Conservation (phyloP, 306 rosid genomes). For the Trifolium subterraneum region DNA sequence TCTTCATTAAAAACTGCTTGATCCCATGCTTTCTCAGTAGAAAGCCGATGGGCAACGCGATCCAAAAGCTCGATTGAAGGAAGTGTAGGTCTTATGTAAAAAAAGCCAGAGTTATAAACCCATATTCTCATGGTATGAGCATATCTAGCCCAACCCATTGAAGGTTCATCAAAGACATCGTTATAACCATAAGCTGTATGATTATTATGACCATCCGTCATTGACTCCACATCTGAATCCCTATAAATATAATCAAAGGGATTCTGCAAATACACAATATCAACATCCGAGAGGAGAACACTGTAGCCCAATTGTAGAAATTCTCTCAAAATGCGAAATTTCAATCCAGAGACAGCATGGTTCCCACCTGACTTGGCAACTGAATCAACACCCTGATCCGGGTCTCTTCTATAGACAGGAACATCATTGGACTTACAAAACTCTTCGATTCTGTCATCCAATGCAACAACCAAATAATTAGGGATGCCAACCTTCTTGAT, state of each 20-base stretch:
- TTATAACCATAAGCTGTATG: slow-evolving; percentile 84
- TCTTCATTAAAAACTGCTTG: slow-evolving; percentile 91
- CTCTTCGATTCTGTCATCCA: slow-evolving; percentile 66
- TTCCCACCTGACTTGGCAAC: slow-evolving; percentile 67
- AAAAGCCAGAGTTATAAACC: slow-evolving; percentile 95
- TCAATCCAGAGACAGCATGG: slow-evolving; percentile 86
- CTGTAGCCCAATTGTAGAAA: slow-evolving; percentile 86
- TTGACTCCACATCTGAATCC: slow-evolving; percentile 91
- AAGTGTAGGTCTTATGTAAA: slow-evolving; percentile 81
- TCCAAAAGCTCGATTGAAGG: slow-evolving; percentile 91
- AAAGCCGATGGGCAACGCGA: slow-evolving; percentile 75
- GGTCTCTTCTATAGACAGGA: slow-evolving; percentile 81
- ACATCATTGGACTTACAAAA: slow-evolving; percentile 74
- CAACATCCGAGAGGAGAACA: slow-evolving; percentile 84
- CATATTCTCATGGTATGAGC: slow-evolving; percentile 95
- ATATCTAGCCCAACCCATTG: slow-evolving; percentile 94
- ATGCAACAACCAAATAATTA: slow-evolving; percentile 79
- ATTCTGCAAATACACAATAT: slow-evolving; percentile 85
- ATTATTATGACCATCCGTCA: slow-evolving; percentile 90
- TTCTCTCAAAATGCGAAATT: slow-evolving; percentile 82
- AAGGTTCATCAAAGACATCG: slow-evolving; percentile 86
- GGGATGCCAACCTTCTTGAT: slow-evolving; percentile 75
- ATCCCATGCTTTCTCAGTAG: slow-evolving; percentile 77
- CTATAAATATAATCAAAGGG: slow-evolving; percentile 83
- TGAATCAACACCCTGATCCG: slow-evolving; percentile 67